Evolutionary conservation across 768 basidiomycete genomes (phyloP).

Genomic region (Clitopilus passeckerianus): DNA sequence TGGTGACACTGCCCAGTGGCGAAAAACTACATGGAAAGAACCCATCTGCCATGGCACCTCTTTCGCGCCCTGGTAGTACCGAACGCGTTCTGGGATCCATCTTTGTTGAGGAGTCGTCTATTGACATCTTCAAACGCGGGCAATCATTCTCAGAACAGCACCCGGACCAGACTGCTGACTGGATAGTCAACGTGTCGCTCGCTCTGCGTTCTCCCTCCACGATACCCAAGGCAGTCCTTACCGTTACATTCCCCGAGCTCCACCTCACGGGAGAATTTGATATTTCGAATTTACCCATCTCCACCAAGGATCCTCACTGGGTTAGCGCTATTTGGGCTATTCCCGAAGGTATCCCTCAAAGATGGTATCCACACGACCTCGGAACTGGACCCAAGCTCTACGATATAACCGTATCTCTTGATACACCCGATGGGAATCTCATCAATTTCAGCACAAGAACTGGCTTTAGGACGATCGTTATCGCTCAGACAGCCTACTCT

Average conservation of each 20-base stretch:
- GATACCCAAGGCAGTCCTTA: conserved; percentile 28
- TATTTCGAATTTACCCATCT: conserved; percentile 14
- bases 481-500: conserved; percentile 44
- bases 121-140: conserved; percentile 53
- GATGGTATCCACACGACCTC: conserved; percentile 55
- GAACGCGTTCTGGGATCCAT: conserved; percentile 14
- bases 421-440: conserved; percentile 14
- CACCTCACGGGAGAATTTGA: conserved; percentile 28
- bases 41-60: conserved; percentile 10
- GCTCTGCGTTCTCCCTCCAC: conserved; percentile 37
- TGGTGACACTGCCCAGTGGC: conserved; percentile 32
- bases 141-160: conserved; percentile 34
- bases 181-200: conserved; percentile 52
- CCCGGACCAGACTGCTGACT: conserved; percentile 44
- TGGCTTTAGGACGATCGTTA: conserved; percentile 54
- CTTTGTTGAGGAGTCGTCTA: conserved; percentile 45
- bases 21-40: conserved; percentile 17
- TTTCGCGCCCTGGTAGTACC: conserved; percentile 7
- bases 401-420: conserved; percentile 40
- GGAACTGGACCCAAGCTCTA: conserved; percentile 47
- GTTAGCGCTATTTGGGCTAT: conserved; percentile 39
- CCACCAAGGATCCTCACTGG: conserved; percentile 25
- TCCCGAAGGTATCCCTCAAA: conserved; percentile 36
- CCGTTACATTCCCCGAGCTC: conserved; percentile 43
- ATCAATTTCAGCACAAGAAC: conserved; percentile 39